phyloP scores from a whole-genome alignment of 768 basidiomycete species.

The Boletus sensibilis region DNA sequence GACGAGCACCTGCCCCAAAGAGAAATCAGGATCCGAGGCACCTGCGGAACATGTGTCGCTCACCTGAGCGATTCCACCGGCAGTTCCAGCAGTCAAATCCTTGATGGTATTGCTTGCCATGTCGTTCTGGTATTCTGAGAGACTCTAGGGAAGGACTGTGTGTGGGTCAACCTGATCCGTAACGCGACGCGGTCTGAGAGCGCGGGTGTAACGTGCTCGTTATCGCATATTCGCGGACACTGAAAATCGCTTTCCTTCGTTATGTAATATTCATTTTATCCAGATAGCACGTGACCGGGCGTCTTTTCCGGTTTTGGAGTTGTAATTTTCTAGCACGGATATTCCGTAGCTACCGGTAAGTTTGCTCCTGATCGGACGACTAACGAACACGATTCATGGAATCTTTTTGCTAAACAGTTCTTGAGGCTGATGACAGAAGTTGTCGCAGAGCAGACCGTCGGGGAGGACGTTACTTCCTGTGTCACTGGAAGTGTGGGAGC shows the following conservation, averaged over 20 bases:
- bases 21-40: not conserved
- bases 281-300: constrained; percentile 14
- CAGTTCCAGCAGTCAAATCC: constrained; percentile 86
- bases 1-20: constrained; percentile 63
- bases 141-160: not conserved
- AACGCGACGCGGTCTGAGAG: not conserved
- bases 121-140: constrained; percentile 11
- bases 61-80: constrained; percentile 89
- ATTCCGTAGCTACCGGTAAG: constrained; percentile 15
- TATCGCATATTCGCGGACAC: constrained; percentile 24
- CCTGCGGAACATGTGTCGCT: constrained; percentile 2
- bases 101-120: constrained; percentile 62
- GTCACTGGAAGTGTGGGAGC: not conserved
- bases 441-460: constrained; percentile 7
- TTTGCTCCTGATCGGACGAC: constrained; percentile 1
- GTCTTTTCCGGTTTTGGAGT: constrained; percentile 8
- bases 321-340: not conserved
- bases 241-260: not conserved
- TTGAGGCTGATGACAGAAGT: constrained; percentile 14
- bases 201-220: constrained; percentile 4
- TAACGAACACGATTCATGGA: constrained; percentile 7
- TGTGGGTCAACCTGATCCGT: not conserved
- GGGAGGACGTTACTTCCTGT: not conserved
- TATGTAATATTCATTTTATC: constrained; percentile 7
- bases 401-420: not conserved